Evolutionary conservation across 495 filamentous ascomycete species (phyloP), one percentile per base, ranked within the genome.

Genomic region (Tuber brumale): DNA sequence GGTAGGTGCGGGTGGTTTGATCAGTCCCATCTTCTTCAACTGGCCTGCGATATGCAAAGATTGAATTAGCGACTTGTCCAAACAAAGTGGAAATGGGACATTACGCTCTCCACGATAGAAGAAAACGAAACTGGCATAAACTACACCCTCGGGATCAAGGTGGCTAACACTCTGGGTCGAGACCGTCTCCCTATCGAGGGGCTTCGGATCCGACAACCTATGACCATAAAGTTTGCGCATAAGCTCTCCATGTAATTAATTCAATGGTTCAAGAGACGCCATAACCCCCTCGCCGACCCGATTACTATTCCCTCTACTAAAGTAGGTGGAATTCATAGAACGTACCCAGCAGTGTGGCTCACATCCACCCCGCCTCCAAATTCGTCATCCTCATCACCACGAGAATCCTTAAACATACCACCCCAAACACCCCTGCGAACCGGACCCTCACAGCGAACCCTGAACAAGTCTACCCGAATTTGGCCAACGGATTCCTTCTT

Each of bases 151-250:
- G 0, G 92, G 91, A 84, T 99, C 95, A 79, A 99, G 97, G n/a
- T 95, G 95, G 37, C 94, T 98, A 27, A 99, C 95, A 0, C 95
- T 97, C 85, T 99, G 95, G 0, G 96, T 98, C 81, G 94, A 97
- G 82, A 99, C 98, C 14, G 92, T 92, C 85, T 97, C 97, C 1
- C 94, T 95, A 85, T 99, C 96, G 42, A 99, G 88, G 27, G 94
- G 91, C 86, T 98, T 99, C 6, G 95, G 96, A 83, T 98, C 95
- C 19, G 96, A 96, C 84, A 99, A 99, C 82, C 95, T 98, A 57
- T 69, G 31, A 73, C 61, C 27, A 70, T 70, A 74, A 66, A 66
- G 10, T 72, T 74, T 45, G 78, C 57, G 21, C 70, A 81, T 81
- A 77, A 80, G 78, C 78, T 80, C 77, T 80, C 77, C 75, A 80